Evolutionary conservation across 1,284 basidiomycete species (phyloP).

Genomic region (Rhodotorula sp.): DNA sequence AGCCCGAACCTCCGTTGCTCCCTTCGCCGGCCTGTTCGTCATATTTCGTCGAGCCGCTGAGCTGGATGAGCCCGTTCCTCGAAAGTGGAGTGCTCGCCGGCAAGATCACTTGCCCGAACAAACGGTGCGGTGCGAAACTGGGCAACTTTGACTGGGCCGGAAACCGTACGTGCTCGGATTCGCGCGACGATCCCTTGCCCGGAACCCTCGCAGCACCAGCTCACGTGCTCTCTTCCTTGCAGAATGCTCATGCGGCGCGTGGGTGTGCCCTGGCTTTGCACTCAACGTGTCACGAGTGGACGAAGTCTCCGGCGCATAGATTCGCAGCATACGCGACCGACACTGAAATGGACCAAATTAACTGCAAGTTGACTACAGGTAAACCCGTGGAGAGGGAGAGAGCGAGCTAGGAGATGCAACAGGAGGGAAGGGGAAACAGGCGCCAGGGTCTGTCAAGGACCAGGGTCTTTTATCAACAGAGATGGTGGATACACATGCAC

Average conservation of each 20-base stretch:
- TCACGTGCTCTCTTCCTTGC: background rate
- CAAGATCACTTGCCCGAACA: slow-evolving; percentile 87
- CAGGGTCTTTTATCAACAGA: background rate
- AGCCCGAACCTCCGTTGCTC: slow-evolving; percentile 24
- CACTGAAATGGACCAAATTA: no score
- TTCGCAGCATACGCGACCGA: background rate
- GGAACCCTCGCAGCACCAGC: background rate
- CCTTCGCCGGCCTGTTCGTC: slow-evolving; percentile 58
- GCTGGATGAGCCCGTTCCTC: slow-evolving; percentile 89
- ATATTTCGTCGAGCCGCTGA: slow-evolving; percentile 92
- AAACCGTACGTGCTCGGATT: slow-evolving; percentile 50
- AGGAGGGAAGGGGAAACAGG: background rate
- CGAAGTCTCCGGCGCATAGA: slow-evolving; percentile 26
- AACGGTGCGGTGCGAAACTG: slow-evolving; percentile 83
- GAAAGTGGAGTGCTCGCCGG: slow-evolving; percentile 72
- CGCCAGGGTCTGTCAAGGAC: background rate
- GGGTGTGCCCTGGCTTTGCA: slow-evolving; percentile 45
- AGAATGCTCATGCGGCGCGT: slow-evolving; percentile 46
- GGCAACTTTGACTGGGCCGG: slow-evolving; percentile 98
- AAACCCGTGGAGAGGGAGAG: background rate
- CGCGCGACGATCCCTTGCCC: no score
- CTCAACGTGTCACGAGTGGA: slow-evolving; percentile 42
- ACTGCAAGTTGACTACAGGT: no score
- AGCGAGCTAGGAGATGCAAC: background rate
- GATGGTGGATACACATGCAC: background rate